phyloP scores from a whole-genome alignment of 1,284 basidiomycete genomes.

The Stereum hirsutum region DNA sequence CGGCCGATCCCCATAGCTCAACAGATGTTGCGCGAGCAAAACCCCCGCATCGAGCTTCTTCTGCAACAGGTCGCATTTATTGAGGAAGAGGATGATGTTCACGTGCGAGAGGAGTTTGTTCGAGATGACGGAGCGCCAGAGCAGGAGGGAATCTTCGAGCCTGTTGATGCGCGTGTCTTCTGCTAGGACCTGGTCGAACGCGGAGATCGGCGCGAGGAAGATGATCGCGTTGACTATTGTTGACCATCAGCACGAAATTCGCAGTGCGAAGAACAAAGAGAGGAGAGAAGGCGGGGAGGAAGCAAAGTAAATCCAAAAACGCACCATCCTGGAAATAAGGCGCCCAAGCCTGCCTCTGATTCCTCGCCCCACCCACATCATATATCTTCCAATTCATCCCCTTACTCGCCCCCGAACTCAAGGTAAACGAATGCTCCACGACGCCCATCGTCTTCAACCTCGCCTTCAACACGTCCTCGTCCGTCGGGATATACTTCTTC shows the following conservation, averaged over 20 bases:
- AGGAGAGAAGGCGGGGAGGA: neutral
- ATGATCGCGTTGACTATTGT: constrained; percentile 69
- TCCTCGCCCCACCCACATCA: constrained; percentile 71
- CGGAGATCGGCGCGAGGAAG: constrained; percentile 76
- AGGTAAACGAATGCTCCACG: constrained; percentile 65
- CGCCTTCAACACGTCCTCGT: constrained; percentile 69
- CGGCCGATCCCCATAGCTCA: constrained; percentile 55
- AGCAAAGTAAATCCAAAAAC: neutral
- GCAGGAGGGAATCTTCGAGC: constrained; percentile 62
- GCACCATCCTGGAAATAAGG: constrained; percentile 76
- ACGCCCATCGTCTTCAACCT: constrained; percentile 72
- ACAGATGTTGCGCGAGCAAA: constrained; percentile 54
- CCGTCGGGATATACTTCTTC: constrained; percentile 70
- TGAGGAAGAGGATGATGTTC: constrained; percentile 69
- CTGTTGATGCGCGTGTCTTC: constrained; percentile 68
- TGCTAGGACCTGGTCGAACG: constrained; percentile 70
- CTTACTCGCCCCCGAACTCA: constrained; percentile 44
- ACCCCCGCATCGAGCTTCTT: constrained; percentile 71
- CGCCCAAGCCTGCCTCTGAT: constrained; percentile 73
- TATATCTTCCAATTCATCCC: constrained; percentile 70
- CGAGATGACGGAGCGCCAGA: constrained; percentile 62
- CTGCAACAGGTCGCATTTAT: constrained; percentile 66
- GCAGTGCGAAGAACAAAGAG: neutral
- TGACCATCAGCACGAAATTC: too few species aligned
- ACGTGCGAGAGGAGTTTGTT: constrained; percentile 62